phyloP scores from a whole-genome alignment of 345 rosid genomes.

The Mercurialis annua region DNA sequence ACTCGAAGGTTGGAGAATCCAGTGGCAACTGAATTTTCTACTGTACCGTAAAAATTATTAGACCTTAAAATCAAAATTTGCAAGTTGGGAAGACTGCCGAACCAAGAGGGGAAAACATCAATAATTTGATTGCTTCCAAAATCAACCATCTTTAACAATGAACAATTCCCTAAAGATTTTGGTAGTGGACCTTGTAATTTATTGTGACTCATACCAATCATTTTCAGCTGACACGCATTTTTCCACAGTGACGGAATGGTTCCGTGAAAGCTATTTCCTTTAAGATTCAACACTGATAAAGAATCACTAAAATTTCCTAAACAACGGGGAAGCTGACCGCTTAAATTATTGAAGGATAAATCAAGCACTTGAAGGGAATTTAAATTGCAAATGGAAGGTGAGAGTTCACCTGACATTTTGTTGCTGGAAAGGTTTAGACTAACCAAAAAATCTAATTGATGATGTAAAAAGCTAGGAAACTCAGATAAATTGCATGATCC shows the following conservation, averaged over 20 bases:
- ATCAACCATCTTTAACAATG: not conserved
- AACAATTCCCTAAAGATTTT: not conserved
- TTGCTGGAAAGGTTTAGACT: slow-evolving; percentile 15
- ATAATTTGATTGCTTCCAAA: not conserved
- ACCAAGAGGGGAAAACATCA: not conserved
- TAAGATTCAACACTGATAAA: slow-evolving; percentile 2
- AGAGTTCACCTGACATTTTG: slow-evolving; percentile 18
- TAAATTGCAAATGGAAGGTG: too few relatives aligned
- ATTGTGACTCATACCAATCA: not conserved
- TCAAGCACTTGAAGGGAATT: slow-evolving; percentile 25
- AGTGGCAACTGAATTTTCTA: slow-evolving; percentile 14
- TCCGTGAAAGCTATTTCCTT: not conserved
- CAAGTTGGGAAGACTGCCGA: not conserved
- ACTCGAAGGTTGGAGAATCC: slow-evolving; percentile 16
- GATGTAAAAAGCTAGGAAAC: slow-evolving; percentile 19
- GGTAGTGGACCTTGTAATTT: slow-evolving; percentile 4
- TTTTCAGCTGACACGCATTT: not conserved
- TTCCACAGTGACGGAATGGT: not conserved
- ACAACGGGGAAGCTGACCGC: not conserved
- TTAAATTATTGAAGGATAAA: not conserved
- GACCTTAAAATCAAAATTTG: not conserved
- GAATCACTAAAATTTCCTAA: slow-evolving; percentile 11
- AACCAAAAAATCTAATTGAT: not conserved
- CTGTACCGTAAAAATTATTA: not conserved
- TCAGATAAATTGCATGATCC: slow-evolving; percentile 12